Percentiles rank a stretch among this genome's conserved stretches.
phyloP scores from a whole-genome alignment of 352 stramenopile genomes.

The Pythium folliculosum region DNA sequence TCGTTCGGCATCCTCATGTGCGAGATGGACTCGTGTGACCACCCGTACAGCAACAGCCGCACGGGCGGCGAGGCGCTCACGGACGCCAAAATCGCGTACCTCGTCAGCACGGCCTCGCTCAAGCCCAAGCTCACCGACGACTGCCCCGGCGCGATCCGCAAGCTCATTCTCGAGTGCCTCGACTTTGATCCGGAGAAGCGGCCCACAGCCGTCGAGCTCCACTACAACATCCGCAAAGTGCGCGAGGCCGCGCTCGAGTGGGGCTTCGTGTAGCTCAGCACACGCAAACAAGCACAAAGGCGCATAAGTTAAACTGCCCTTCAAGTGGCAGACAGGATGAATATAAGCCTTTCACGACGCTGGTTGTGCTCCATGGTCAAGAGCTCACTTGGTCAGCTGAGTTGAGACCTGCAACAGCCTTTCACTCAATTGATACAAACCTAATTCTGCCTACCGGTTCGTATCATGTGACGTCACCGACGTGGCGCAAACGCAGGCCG shows the following conservation, averaged over 20 bases:
- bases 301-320: neutral
- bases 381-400: too few species aligned
- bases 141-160: slow-evolving; percentile 49
- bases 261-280: slow-evolving; percentile 3
- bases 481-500: neutral
- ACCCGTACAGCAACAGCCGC: slow-evolving; percentile 33
- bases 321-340: neutral
- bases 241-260: slow-evolving; percentile 12
- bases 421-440: neutral
- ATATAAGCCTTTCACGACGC: neutral
- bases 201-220: slow-evolving; percentile 64
- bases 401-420: too few species aligned
- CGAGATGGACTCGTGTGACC: slow-evolving; percentile 42
- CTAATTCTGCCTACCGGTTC: neutral
- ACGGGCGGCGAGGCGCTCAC: slow-evolving; percentile 18
- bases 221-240: slow-evolving; percentile 50
- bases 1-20: slow-evolving; percentile 39
- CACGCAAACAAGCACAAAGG: neutral
- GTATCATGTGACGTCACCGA: slow-evolving; percentile 7
- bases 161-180: slow-evolving; percentile 56
- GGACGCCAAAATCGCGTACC: slow-evolving; percentile 19
- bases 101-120: slow-evolving; percentile 42
- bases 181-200: slow-evolving; percentile 51
- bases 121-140: slow-evolving; percentile 47
- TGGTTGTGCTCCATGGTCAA: too few species aligned